A percentile compares a stretch with the other conserved stretches of the same genome.
Evolutionary conservation across 345 rosid species (phyloP).

Genomic region (Aquilaria sinensis): DNA sequence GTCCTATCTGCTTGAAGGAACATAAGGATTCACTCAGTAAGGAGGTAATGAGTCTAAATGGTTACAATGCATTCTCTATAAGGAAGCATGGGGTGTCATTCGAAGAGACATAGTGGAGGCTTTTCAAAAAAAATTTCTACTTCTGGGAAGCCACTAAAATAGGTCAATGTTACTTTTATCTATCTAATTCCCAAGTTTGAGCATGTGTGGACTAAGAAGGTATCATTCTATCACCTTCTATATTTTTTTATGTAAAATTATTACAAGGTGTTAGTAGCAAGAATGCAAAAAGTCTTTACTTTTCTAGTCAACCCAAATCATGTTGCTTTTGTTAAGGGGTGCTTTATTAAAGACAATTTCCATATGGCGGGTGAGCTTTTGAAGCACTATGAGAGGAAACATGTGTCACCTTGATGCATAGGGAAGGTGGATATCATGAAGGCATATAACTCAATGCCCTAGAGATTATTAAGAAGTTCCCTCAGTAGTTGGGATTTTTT

Average conservation of each 20-base stretch:
- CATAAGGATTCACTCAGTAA: no score
- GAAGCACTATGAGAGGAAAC: background rate
- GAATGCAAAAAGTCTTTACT: background rate
- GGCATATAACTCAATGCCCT: background rate
- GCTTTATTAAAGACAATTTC: background rate
- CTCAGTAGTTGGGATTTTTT: background rate
- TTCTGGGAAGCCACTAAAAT: background rate
- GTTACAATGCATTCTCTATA: background rate
- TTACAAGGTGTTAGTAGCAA: background rate
- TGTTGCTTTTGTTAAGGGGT: background rate
- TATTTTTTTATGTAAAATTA: no score
- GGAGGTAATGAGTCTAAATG: background rate
- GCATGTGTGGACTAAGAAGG: background rate
- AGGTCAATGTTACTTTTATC: background rate
- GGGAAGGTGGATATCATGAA: background rate
- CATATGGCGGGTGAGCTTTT: background rate
- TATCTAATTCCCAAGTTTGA: background rate
- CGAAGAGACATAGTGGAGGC: background rate
- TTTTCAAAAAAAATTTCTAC: no score
- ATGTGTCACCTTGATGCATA: background rate
- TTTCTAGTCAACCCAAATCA: background rate
- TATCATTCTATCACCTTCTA: background rate
- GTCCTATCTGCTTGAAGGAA: no score
- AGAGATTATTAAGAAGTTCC: background rate
- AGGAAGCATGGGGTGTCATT: background rate